Evolutionary conservation across 768 basidiomycete species (phyloP).

Genomic region (Podaxis mareebaensis): DNA sequence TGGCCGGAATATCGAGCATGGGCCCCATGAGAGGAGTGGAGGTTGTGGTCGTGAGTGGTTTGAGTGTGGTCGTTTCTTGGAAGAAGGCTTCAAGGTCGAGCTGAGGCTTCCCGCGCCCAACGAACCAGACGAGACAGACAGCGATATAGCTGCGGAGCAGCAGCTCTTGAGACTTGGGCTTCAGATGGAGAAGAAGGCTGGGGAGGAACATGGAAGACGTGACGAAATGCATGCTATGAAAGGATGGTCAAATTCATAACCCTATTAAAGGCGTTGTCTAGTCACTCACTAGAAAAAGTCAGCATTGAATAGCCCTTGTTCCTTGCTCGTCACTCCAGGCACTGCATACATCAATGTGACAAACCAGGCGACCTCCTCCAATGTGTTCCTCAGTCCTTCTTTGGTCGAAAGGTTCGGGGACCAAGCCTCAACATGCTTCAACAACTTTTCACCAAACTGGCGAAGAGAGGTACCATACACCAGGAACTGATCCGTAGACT

Average conservation of each 20-base stretch:
- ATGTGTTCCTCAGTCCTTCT: conserved; percentile 41
- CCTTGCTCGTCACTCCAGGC: conserved; percentile 46
- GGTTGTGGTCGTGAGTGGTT: conserved; percentile 3
- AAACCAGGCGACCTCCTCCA: conserved; percentile 64
- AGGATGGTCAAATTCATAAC: neutral
- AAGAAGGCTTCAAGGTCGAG: conserved; percentile 55
- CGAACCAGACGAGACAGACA: conserved; percentile 50
- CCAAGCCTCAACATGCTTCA: conserved; percentile 42
- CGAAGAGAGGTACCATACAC: conserved; percentile 31
- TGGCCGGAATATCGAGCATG: conserved; percentile 29
- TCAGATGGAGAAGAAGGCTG: conserved; percentile 42
- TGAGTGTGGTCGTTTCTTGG: conserved; percentile 16
- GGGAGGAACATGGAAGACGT: conserved; percentile 67
- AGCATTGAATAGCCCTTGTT: conserved; percentile 40
- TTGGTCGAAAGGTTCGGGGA: conserved; percentile 28
- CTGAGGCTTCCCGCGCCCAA: conserved; percentile 54
- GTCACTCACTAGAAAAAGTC: conserved; percentile 61
- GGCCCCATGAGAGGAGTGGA: conserved; percentile 23
- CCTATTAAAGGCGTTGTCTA: neutral
- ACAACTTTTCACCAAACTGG: conserved; percentile 41
- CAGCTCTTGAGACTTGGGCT: conserved; percentile 43
- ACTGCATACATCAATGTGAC: conserved; percentile 55
- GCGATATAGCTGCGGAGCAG: conserved; percentile 61
- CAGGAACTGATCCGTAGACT: neutral
- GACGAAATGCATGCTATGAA: conserved; percentile 60